Base-by-base conservation (phyloP, 495 filamentous ascomycete genomes). In the Daldinia childiae region DNA sequence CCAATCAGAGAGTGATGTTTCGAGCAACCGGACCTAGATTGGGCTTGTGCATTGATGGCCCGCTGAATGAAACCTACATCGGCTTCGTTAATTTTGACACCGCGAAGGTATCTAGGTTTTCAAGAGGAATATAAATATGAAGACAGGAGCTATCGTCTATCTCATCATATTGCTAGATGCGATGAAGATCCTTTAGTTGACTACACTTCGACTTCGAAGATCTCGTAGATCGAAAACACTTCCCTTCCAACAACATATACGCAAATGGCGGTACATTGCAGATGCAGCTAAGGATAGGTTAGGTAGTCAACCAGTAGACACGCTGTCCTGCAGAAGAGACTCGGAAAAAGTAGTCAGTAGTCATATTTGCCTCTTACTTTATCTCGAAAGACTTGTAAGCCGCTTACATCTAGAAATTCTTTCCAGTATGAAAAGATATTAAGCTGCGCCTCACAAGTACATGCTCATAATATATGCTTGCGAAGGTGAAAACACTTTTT, bases 1-100 rank as follows among this genome's bases (percentile, higher is more conserved):
- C 71, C 71, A 73, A 73, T 73, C 50, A 63, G 62, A 68, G 54
- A 58, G 24, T 17, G 4, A 6, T 59, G 61, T 73, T 66, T 69
- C 71, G 58, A 66, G 57, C 51, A 38, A 36, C 56, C 34, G 61
- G 56, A 62, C 59, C 65, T 32, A 56, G 66, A 39, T 58, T 66
- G 50, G 66, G 66, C 36, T 62, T 66, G 65, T 29, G 71, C 71
- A 73, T 73, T 69, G 62, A 69, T 51, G 30, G 26, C 27, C 21
- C 39, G n/a, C 41, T 34, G 59, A 62, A 65, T 57, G 65, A 65
- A 61, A 48, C 56, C 66, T 36, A 68, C 64, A 65, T 17, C 62
- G 64, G 60, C 59, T 56, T 59, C 36, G 43, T 55, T 19, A 39
- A 64, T 27, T 21, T 39, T 51, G 29, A n/a, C 11, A 41, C n/a